phyloP scores from a whole-genome alignment of 192 early-diverging fungal species.

The Dimargaris verticillata region DNA sequence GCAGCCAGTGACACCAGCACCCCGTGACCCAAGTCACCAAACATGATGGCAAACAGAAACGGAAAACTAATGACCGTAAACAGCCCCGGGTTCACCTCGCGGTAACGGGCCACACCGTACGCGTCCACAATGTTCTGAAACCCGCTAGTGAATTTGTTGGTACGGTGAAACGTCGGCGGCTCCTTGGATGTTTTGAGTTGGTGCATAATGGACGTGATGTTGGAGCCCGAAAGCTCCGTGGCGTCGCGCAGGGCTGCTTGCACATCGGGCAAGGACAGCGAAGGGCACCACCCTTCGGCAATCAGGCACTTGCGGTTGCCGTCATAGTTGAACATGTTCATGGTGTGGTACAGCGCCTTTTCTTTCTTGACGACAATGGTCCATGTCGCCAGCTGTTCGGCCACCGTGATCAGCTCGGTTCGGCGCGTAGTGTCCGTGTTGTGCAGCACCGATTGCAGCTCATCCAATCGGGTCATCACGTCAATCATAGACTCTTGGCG shows the following conservation, averaged over 20 bases:
- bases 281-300: conserved; percentile 97
- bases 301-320: conserved; percentile 81
- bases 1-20: conserved; percentile 65
- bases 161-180: conserved; percentile 87
- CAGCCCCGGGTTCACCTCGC: conserved; percentile 96
- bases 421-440: conserved; percentile 73
- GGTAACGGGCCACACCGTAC: conserved; percentile 89
- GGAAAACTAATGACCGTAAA: conserved; percentile 96
- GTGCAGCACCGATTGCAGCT: conserved; percentile 63
- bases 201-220: conserved; percentile 71
- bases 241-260: conserved; percentile 72
- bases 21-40: conserved; percentile 97
- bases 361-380: conserved; percentile 85
- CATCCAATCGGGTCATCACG: conserved; percentile 74
- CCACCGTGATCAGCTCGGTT: conserved; percentile 66
- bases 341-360: conserved; percentile 90
- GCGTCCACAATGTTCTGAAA: conserved; percentile 97
- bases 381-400: conserved; percentile 80
- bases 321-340: conserved; percentile 96
- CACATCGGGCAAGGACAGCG: conserved; percentile 62
- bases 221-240: conserved; percentile 76
- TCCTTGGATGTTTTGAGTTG: conserved; percentile 69
- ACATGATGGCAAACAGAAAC: conserved; percentile 99
- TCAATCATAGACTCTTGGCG: conserved; percentile 68
- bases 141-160: conserved; percentile 90